Conservation (phyloP, 129 eudicot species). For the Saposhnikovia divaricata region DNA sequence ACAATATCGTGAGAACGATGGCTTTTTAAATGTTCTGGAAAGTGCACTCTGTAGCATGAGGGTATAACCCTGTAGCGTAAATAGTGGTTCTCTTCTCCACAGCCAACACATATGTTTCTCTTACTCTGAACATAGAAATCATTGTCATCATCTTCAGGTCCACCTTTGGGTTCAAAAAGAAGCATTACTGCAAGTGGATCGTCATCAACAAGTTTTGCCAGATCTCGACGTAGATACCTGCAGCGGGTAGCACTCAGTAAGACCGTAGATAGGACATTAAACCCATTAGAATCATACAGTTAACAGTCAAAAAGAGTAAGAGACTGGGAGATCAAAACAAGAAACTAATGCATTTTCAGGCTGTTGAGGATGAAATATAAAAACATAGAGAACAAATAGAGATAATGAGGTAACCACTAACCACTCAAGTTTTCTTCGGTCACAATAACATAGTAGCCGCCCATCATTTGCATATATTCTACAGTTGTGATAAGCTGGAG, state of each 20-base stretch:
- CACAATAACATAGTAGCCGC: slow-evolving; percentile 81
- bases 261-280: background rate
- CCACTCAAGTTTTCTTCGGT: slow-evolving; percentile 91
- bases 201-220: slow-evolving; percentile 85
- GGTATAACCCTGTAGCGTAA: slow-evolving; percentile 90
- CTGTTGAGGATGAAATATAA: background rate
- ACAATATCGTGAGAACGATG: slow-evolving; percentile 99
- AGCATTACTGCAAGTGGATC: slow-evolving; percentile 88
- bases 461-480: slow-evolving; percentile 96
- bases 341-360: background rate
- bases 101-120: slow-evolving; percentile 91
- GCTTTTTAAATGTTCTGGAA: slow-evolving; percentile 94
- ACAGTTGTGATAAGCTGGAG: slow-evolving; percentile 95
- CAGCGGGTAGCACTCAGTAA: slow-evolving; percentile 10
- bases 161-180: slow-evolving; percentile 94
- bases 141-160: slow-evolving; percentile 96
- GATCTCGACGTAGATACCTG: slow-evolving; percentile 74
- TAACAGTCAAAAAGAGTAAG: background rate
- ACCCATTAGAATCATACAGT: background rate
- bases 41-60: slow-evolving; percentile 89
- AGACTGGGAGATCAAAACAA: too few relatives aligned
- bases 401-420: slow-evolving; percentile 23
- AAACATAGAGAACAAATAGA: background rate
- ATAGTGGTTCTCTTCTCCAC: slow-evolving; percentile 95
- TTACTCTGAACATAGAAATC: slow-evolving; percentile 89